Evolutionary conservation across 2,329 filamentous ascomycete species (phyloP).

Genomic region (Dactylellina leptospora): DNA sequence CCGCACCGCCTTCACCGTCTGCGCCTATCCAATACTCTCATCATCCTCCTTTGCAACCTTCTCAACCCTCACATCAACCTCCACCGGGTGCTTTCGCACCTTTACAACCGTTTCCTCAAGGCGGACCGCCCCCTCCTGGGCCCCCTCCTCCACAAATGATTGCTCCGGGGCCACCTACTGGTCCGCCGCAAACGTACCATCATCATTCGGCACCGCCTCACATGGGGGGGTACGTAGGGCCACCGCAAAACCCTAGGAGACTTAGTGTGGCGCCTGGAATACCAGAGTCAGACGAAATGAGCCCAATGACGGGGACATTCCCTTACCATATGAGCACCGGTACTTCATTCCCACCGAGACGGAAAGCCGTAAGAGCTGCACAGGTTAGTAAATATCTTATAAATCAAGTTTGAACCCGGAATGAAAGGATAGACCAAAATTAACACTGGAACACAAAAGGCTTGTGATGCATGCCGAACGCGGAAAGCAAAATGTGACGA

Average conservation of each 20-base stretch:
- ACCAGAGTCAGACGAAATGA: slow-evolving; percentile 46
- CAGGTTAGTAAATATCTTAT: slow-evolving; percentile 64
- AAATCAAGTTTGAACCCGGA: too few species aligned
- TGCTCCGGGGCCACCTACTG: slow-evolving; percentile 43
- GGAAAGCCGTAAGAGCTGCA: slow-evolving; percentile 72
- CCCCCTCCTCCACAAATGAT: slow-evolving; percentile 36
- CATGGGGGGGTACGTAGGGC: slow-evolving; percentile 32
- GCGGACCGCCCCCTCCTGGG: slow-evolving; percentile 9
- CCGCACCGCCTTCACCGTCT: slow-evolving; percentile 43
- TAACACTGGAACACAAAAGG: slow-evolving; percentile 65
- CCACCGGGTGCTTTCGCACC: slow-evolving; percentile 19
- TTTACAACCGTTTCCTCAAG: slow-evolving; percentile 35
- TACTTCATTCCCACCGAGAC: slow-evolving; percentile 62
- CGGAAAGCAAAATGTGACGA: slow-evolving; percentile 94
- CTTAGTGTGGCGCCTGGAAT: slow-evolving; percentile 38
- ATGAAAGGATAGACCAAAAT: too few species aligned
- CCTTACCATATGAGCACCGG: slow-evolving; percentile 55
- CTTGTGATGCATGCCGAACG: slow-evolving; percentile 87
- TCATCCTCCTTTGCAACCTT: slow-evolving; percentile 36
- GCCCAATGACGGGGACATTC: slow-evolving; percentile 47
- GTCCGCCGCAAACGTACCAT: slow-evolving; percentile 43
- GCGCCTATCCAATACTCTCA: slow-evolving; percentile 37
- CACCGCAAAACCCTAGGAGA: slow-evolving; percentile 27
- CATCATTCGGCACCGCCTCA: slow-evolving; percentile 46
- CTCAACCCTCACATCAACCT: slow-evolving; percentile 21